A percentile compares a stretch with the other conserved stretches of the same genome.
phyloP scores from a whole-genome alignment of 106 monocot genomes.

The Phalaenopsis equestris region DNA sequence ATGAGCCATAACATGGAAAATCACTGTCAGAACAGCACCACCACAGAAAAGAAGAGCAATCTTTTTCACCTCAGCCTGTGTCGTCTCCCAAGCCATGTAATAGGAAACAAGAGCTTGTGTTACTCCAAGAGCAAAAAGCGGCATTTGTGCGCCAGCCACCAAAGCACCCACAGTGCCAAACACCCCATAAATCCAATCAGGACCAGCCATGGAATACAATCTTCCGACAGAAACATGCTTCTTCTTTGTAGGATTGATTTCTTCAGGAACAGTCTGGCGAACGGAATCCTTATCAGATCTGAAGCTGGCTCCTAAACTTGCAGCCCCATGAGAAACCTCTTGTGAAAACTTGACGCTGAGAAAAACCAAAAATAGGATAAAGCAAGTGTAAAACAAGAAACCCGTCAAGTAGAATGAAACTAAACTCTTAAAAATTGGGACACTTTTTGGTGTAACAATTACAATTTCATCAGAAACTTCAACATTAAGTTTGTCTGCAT shows the following conservation, averaged over 20 bases:
- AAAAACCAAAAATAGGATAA: constrained; percentile 8
- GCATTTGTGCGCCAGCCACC: constrained; percentile 81
- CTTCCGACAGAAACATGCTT: constrained; percentile 62
- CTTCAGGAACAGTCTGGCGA: constrained; percentile 30
- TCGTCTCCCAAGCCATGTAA: constrained; percentile 93
- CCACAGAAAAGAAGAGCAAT: constrained; percentile 73
- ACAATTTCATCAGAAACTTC: too few relatives aligned
- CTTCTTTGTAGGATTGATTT: constrained; percentile 16
- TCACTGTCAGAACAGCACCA: constrained; percentile 65
- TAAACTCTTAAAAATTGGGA: too few relatives aligned
- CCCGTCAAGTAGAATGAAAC: too few relatives aligned
- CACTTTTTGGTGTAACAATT: too few relatives aligned
- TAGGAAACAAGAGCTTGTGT: constrained; percentile 93
- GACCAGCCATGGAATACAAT: constrained; percentile 71
- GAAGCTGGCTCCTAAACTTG: constrained; percentile 73
- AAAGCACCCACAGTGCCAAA: constrained; percentile 69
- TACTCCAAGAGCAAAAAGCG: constrained; percentile 90
- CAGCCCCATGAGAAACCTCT: constrained; percentile 46
- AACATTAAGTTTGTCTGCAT: too few relatives aligned
- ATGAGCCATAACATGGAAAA: constrained; percentile 66
- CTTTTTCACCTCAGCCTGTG: constrained; percentile 74
- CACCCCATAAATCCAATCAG: constrained; percentile 78
- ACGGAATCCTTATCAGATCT: constrained; percentile 76
- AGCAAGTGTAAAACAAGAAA: not conserved
- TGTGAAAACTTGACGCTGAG: constrained; percentile 55